These are phyloP conservation scores for Raffaelea ambrosiae DNA, from an alignment of 2,329 filamentous ascomycete species.

Conservation along the genomic window DNA sequence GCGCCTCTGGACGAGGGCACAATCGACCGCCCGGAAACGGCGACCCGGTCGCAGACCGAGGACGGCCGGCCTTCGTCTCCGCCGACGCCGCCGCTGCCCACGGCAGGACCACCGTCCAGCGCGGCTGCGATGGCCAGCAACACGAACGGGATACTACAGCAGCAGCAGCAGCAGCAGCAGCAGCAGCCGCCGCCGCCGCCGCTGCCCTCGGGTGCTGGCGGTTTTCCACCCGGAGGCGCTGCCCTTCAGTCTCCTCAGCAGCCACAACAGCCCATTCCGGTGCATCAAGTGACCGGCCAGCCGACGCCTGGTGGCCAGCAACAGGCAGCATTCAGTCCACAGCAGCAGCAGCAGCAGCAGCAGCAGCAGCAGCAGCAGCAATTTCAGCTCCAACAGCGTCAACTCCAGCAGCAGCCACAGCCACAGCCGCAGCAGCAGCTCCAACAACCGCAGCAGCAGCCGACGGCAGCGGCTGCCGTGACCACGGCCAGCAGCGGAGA, in stretches of 20 bases:
- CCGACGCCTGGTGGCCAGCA: neutral
- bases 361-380: slow-evolving; percentile 9
- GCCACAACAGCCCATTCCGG: no score
- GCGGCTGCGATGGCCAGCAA: neutral
- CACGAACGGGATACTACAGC: slow-evolving; percentile 8
- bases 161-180: slow-evolving; percentile 15
- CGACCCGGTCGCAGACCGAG: neutral
- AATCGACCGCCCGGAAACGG: neutral
- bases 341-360: slow-evolving; percentile 14
- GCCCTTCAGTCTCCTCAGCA: no score
- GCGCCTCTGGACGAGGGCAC: slow-evolving; percentile 7
- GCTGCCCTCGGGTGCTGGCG: no score
- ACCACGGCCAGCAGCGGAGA: no score
- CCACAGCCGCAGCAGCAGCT: slow-evolving; percentile 5
- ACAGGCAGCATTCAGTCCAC: slow-evolving; percentile 9
- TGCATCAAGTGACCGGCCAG: no score
- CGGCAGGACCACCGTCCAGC: no score
- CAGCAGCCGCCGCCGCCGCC: slow-evolving; percentile 4
- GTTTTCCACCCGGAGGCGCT: no score
- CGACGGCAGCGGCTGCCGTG: no score
- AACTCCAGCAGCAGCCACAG: neutral
- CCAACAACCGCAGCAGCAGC: slow-evolving; percentile 3
- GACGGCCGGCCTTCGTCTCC: neutral
- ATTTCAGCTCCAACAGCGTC: neutral
- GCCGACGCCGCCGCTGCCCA: neutral